Base-by-base conservation (phyloP, 768 basidiomycete species). In the Paxillus rubicundulus region DNA sequence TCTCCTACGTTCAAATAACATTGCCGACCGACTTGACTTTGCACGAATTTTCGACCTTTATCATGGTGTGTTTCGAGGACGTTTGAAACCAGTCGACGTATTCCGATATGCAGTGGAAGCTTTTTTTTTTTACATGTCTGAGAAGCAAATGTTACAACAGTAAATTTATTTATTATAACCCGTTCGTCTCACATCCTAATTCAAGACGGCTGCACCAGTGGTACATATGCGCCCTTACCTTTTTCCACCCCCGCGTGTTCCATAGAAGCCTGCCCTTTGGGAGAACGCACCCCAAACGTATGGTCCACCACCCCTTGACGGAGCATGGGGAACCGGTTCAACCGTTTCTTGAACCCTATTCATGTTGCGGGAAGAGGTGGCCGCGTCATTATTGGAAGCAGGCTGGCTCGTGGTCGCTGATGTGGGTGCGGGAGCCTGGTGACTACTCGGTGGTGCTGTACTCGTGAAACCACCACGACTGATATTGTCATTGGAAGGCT, bases 221-320 rank as follows among this genome's bases (percentile, higher is more conserved):
- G 32, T 10, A 54, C 38, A 28, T 21, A 38, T 12, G 47, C n/a
- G n/a, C n/a, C n/a, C n/a, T n/a, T n/a, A n/a, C n/a, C n/a, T n/a
- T n/a, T n/a, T n/a, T n/a, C n/a, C n/a, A n/a, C n/a, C n/a, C n/a
- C 73, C 74, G 37, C 74, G 66, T 16, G 47, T 36, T 20, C 44
- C 30, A 50, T 30, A 14, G 27, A 64, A 63, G 4, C 63, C 56
- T 20, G 70, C 68, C 13, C 67, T 56, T 7, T 61, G 50, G 40
- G 55, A 45, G 39, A 56, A 67, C 6, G 63, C 62, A 12, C 72
- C 67, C 39, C 66, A 69, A 34, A 69, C 71, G 59, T 75, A 70
- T 7, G 57, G 51, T 18, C 49, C 51, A 32, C 52, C 40, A 45
- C 72, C 72, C 28, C 24, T 24, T 64, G 62, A 24, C 70, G 14